Percentiles rank a stretch among this genome's conserved stretches.
Conservation (phyloP, 202 grass and related monocot species). For the Thinopyrum obtusiflorum region DNA sequence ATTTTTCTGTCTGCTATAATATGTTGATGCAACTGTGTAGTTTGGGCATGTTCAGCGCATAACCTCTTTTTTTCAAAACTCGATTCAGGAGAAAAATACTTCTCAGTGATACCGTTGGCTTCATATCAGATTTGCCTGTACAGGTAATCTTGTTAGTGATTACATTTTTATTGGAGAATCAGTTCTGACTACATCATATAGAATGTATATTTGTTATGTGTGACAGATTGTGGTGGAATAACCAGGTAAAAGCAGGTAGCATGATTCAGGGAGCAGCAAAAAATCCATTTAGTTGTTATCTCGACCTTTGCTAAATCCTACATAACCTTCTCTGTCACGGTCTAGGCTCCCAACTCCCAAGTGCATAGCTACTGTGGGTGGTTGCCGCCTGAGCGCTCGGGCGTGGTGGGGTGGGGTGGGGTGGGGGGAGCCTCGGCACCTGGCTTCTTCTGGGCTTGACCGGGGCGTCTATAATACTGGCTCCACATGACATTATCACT, state of each 20-base stretch:
- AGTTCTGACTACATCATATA: neutral
- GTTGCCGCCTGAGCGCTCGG: too few species aligned
- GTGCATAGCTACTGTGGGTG: neutral
- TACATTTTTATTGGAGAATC: conserved; percentile 23
- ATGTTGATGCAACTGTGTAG: conserved; percentile 3
- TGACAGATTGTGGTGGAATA: neutral
- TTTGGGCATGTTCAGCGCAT: conserved; percentile 12
- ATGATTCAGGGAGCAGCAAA: conserved; percentile 15
- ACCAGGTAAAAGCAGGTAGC: neutral
- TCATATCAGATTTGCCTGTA: conserved; percentile 95
- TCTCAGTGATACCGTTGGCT: conserved; percentile 92
- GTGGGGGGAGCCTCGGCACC: neutral
- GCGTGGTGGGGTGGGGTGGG: too few species aligned
- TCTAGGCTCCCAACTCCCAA: neutral
- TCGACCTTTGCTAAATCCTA: conserved; percentile 14
- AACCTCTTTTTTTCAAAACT: conserved; percentile 37
- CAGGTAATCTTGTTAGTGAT: conserved; percentile 58
- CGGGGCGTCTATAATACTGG: neutral
- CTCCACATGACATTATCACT: neutral
- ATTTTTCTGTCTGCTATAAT: conserved; percentile 27
- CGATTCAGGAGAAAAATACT: conserved; percentile 71
- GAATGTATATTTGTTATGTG: neutral
- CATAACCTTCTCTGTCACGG: neutral
- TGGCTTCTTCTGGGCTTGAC: neutral
- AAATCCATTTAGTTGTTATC: neutral